Evolutionary conservation across 169 alveolate genomes (phyloP).

Genomic region (Plasmodium vinckei): DNA sequence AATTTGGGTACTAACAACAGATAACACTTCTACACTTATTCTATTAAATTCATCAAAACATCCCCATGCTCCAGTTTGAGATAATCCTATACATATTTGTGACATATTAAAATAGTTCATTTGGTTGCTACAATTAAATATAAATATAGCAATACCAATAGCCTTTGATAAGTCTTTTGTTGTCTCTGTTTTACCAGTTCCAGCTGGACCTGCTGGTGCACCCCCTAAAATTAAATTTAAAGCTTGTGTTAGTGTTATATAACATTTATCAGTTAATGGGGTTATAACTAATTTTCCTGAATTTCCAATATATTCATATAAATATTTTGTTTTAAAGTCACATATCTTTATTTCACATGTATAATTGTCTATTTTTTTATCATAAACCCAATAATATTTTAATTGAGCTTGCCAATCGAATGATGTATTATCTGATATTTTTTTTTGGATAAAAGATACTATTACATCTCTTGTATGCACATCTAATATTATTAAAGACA

Average conservation of each 20-base stretch:
- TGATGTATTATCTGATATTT: constrained; percentile 89
- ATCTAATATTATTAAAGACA: constrained; percentile 96
- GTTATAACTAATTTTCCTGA: constrained; percentile 96
- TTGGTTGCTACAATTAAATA: constrained; percentile 96
- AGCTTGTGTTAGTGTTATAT: constrained; percentile 95
- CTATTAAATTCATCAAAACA: constrained; percentile 99
- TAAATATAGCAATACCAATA: constrained; percentile 96
- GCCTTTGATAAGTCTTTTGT: constrained; percentile 97
- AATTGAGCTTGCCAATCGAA: constrained; percentile 97
- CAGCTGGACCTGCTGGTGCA: constrained; percentile 99
- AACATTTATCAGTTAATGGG: constrained; percentile 97
- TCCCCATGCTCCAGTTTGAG: constrained; percentile 98
- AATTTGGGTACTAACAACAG: constrained; percentile 97
- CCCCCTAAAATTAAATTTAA: constrained; percentile 95
- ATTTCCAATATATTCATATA: constrained; percentile 97
- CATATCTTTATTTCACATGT: constrained; percentile 93
- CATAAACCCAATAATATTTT: constrained; percentile 92
- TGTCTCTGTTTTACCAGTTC: constrained; percentile 98
- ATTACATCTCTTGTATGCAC: constrained; percentile 98
- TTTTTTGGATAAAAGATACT: constrained; percentile 92
- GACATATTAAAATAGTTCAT: constrained; percentile 94
- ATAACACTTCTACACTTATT: constrained; percentile 95
- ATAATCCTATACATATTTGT: constrained; percentile 95
- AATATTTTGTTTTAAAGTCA: constrained; percentile 94
- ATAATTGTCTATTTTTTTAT: constrained; percentile 78